A percentile compares a stretch with the other conserved stretches of the same genome.
These are phyloP conservation scores for Xylogone sp. DNA, from an alignment of 2,329 filamentous ascomycete genomes.

Conservation along the genomic window DNA sequence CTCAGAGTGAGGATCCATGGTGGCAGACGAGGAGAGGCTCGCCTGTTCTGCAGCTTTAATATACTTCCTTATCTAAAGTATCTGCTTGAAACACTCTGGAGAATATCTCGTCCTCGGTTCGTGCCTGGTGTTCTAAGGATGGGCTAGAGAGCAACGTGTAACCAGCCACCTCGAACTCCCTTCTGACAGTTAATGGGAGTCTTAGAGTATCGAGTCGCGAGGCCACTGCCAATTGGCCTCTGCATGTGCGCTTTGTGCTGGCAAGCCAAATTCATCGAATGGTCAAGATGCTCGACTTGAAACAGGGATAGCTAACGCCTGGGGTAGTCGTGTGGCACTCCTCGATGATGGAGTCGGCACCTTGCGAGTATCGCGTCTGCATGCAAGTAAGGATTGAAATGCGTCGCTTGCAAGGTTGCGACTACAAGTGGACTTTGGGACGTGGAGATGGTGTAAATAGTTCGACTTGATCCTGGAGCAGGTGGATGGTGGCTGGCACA, in stretches of 20 bases:
- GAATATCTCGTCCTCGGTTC: neutral
- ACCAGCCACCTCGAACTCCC: neutral
- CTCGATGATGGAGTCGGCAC: neutral
- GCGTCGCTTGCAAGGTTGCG: neutral
- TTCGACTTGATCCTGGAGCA: neutral
- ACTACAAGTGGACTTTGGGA: neutral
- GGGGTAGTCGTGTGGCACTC: neutral
- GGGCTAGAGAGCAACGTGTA: neutral
- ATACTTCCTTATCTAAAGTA: neutral
- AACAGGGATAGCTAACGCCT: conserved; percentile 17
- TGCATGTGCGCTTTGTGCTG: conserved; percentile 25
- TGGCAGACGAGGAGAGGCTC: neutral
- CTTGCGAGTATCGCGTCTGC: neutral
- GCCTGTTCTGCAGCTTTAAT: neutral
- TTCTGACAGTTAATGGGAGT: conserved; percentile 3
- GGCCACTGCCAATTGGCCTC: conserved; percentile 20
- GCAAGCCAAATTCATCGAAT: conserved; percentile 25
- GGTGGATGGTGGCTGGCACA: neutral
- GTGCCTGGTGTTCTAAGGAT: neutral
- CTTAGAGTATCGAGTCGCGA: conserved; percentile 24
- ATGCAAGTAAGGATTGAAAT: neutral
- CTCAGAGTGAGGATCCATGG: conserved; percentile 33
- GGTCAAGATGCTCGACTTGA: conserved; percentile 24
- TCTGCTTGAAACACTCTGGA: neutral
- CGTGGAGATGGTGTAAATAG: neutral